phyloP scores from a whole-genome alignment of 805 yeast species.

The Candida nemodendra region DNA sequence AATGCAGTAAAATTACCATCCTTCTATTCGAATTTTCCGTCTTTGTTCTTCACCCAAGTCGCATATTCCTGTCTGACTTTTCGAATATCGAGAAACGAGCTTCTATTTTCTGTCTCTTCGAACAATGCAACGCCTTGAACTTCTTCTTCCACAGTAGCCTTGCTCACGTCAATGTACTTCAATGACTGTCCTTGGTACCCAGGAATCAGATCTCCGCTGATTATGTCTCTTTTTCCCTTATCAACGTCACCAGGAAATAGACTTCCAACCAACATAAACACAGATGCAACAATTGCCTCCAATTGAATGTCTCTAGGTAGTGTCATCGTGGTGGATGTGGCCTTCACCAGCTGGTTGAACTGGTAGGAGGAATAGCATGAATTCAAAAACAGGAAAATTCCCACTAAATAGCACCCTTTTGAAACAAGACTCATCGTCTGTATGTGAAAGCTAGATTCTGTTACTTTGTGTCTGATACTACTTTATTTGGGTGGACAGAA shows the following conservation, averaged over 20 bases:
- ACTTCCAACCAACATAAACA: constrained; percentile 41
- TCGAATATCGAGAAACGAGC: constrained; percentile 50
- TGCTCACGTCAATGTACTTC: constrained; percentile 46
- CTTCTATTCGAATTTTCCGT: not conserved
- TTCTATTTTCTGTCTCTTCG: constrained; percentile 47
- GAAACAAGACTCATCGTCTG: constrained; percentile 7
- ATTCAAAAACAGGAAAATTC: constrained; percentile 37
- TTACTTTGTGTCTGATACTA: too few species aligned
- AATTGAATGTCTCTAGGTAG: constrained; percentile 48
- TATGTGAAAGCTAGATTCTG: too few species aligned
- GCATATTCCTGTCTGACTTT: constrained; percentile 44
- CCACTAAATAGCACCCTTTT: constrained; percentile 10
- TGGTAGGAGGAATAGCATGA: constrained; percentile 57
- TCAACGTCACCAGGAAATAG: constrained; percentile 32
- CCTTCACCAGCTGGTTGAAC: constrained; percentile 40
- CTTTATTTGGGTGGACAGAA: too few species aligned
- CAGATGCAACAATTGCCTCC: constrained; percentile 50
- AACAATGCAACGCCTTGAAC: constrained; percentile 42
- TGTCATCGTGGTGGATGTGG: constrained; percentile 9
- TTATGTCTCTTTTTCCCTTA: constrained; percentile 16
- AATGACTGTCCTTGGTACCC: constrained; percentile 33
- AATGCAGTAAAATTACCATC: not conserved
- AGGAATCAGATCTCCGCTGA: constrained; percentile 31
- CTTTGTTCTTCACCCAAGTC: constrained; percentile 31
- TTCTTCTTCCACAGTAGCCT: constrained; percentile 49